These are phyloP conservation scores for Xerocomus brunneocitrinus DNA, from an alignment of 768 basidiomycete genomes.

Conservation along the genomic window DNA sequence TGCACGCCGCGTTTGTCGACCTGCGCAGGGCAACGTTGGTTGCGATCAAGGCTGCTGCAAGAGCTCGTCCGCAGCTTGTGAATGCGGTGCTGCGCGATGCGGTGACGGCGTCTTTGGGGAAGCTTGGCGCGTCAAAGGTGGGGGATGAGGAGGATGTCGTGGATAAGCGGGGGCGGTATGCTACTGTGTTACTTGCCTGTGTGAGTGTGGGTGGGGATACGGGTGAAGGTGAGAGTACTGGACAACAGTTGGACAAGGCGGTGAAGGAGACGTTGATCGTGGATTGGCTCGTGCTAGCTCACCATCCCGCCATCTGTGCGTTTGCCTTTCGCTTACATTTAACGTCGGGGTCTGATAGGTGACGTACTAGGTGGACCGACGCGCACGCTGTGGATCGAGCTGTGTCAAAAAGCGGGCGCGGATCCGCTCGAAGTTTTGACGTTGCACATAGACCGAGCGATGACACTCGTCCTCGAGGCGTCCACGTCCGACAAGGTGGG, in stretches of 20 bases:
- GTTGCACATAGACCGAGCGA: constrained; percentile 43
- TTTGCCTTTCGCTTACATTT: not conserved
- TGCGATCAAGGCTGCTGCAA: constrained; percentile 38
- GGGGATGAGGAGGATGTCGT: constrained; percentile 37
- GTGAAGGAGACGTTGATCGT: constrained; percentile 45
- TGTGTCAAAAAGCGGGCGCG: constrained; percentile 61
- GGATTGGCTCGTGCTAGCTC: constrained; percentile 61
- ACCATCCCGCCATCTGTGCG: constrained; percentile 66
- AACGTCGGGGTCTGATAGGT: not conserved
- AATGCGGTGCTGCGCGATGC: constrained; percentile 59
- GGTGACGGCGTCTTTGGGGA: constrained; percentile 43
- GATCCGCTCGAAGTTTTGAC: constrained; percentile 65
- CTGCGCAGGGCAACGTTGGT: constrained; percentile 46
- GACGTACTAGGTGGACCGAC: constrained; percentile 14
- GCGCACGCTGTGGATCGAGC: constrained; percentile 62
- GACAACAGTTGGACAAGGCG: constrained; percentile 36
- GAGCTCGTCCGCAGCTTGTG: constrained; percentile 43
- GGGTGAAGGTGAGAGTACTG: constrained; percentile 29
- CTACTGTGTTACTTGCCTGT: constrained; percentile 49
- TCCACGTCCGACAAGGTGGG: constrained; percentile 47
- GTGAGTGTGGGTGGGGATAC: constrained; percentile 34
- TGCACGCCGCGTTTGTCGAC: constrained; percentile 52
- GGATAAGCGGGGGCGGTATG: constrained; percentile 50
- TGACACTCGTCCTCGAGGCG: constrained; percentile 47
- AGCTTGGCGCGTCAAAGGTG: constrained; percentile 26